A percentile compares a stretch with the other conserved stretches of the same genome.
phyloP scores from a whole-genome alignment of 2,329 filamentous ascomycete genomes.

The Chaetomiaceae sp. region DNA sequence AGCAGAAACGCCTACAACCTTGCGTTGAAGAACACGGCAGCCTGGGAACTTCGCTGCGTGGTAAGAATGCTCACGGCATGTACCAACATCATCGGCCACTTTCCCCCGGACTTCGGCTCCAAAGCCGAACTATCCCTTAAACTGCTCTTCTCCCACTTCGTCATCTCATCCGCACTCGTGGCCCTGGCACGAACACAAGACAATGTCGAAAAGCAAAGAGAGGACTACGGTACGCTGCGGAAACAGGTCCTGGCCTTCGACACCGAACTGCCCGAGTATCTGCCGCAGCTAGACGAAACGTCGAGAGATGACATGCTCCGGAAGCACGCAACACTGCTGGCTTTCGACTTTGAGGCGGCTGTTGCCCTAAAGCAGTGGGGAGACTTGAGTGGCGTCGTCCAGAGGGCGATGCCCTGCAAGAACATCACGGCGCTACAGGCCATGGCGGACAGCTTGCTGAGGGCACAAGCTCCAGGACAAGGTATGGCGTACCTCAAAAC shows the following conservation, averaged over 20 bases:
- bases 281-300: slow-evolving; percentile 38
- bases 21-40: slow-evolving; percentile 55
- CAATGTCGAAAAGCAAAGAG: slow-evolving; percentile 45
- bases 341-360: slow-evolving; percentile 76
- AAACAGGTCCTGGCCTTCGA: slow-evolving; percentile 59
- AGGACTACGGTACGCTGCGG: slow-evolving; percentile 58
- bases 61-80: slow-evolving; percentile 53
- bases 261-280: slow-evolving; percentile 35
- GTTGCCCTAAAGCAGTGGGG: slow-evolving; percentile 64
- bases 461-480: slow-evolving; percentile 45
- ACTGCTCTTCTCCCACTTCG: slow-evolving; percentile 65
- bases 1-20: slow-evolving; percentile 77
- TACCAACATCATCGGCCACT: slow-evolving; percentile 46
- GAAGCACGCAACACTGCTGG: slow-evolving; percentile 63
- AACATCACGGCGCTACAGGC: slow-evolving; percentile 50
- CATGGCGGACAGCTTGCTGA: slow-evolving; percentile 62
- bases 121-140: slow-evolving; percentile 52
- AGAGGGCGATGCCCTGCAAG: slow-evolving; percentile 42
- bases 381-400: slow-evolving; percentile 56
- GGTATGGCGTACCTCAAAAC: slow-evolving; percentile 43
- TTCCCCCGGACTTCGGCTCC: slow-evolving; percentile 44
- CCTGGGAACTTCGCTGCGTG: slow-evolving; percentile 50
- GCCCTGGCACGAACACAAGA: slow-evolving; percentile 50
- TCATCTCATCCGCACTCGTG: slow-evolving; percentile 50
- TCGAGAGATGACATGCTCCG: slow-evolving; percentile 48